Evolutionary conservation across 1,284 basidiomycete genomes (phyloP).

Genomic region (Singerocomus inundabilis): DNA sequence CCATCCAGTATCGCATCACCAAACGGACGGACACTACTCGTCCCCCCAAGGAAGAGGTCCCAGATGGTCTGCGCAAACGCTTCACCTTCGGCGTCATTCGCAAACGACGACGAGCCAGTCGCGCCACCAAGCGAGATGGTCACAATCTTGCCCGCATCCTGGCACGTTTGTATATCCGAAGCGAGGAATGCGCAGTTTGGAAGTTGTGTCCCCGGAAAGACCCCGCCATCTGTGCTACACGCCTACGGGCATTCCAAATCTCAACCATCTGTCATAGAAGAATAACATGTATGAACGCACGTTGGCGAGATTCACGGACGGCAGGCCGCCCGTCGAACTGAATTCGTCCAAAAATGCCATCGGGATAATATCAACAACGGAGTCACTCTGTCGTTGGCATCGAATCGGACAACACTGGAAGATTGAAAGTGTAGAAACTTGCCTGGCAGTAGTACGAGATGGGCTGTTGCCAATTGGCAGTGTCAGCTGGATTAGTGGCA

Average conservation of each 20-base stretch:
- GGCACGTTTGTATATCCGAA: slow-evolving; percentile 56
- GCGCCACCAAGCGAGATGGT: slow-evolving; percentile 66
- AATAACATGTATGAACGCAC: slow-evolving; percentile 32
- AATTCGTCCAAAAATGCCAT: slow-evolving; percentile 61
- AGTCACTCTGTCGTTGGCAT: slow-evolving; percentile 9
- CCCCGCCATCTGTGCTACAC: slow-evolving; percentile 44
- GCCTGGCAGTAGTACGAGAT: slow-evolving; percentile 30
- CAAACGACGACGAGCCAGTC: slow-evolving; percentile 50
- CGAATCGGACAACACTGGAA: not conserved
- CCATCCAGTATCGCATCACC: slow-evolving; percentile 65
- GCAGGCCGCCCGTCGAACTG: slow-evolving; percentile 53
- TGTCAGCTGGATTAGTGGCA: slow-evolving; percentile 22
- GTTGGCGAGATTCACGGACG: slow-evolving; percentile 61
- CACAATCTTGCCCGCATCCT: slow-evolving; percentile 62
- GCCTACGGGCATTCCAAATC: slow-evolving; percentile 1
- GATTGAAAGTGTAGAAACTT: not conserved
- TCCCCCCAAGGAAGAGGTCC: slow-evolving; percentile 63
- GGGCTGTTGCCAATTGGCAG: slow-evolving; percentile 29
- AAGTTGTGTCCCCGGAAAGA: slow-evolving; percentile 57
- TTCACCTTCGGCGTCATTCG: slow-evolving; percentile 48
- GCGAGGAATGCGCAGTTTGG: slow-evolving; percentile 58
- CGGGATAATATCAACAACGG: slow-evolving; percentile 41
- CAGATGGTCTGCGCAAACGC: slow-evolving; percentile 59
- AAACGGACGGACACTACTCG: slow-evolving; percentile 51
- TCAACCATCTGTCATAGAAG: not conserved